Conservation (phyloP, 305 asterid genomes). For the Solanum aculeatissimum region DNA sequence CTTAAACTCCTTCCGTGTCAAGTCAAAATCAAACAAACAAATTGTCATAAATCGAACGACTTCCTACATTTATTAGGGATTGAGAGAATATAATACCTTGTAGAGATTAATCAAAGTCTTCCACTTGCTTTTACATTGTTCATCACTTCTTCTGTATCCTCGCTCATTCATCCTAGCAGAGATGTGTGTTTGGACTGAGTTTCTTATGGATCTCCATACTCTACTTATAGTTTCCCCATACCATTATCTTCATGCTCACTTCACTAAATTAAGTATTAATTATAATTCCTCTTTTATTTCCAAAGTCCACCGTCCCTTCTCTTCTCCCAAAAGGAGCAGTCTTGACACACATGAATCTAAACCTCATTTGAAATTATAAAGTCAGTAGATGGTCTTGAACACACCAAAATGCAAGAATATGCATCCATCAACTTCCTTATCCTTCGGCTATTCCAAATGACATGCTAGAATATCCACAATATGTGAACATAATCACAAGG, state of each 20-base stretch:
- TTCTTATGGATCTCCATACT: neutral
- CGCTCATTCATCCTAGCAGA: constrained; percentile 37
- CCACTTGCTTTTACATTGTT: constrained; percentile 84
- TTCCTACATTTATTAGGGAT: neutral
- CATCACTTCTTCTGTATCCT: constrained; percentile 53
- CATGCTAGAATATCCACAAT: neutral
- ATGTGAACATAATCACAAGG: neutral
- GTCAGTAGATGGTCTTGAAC: neutral
- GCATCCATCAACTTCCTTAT: neutral
- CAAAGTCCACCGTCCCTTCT: neutral
- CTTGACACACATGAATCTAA: neutral
- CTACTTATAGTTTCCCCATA: neutral
- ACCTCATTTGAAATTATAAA: neutral
- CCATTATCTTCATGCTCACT: neutral
- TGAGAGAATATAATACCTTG: constrained; percentile 26
- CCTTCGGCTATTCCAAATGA: neutral
- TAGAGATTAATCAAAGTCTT: constrained; percentile 41
- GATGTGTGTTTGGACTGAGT: neutral
- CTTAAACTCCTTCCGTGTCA: neutral
- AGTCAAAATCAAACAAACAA: too few species aligned
- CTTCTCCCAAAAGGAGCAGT: neutral
- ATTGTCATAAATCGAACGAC: neutral
- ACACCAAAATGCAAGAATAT: neutral
- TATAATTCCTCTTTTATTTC: neutral
- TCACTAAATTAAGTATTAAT: neutral